Conservation (phyloP, 2,329 filamentous ascomycete species). For the Penicillium psychrosexuale region DNA sequence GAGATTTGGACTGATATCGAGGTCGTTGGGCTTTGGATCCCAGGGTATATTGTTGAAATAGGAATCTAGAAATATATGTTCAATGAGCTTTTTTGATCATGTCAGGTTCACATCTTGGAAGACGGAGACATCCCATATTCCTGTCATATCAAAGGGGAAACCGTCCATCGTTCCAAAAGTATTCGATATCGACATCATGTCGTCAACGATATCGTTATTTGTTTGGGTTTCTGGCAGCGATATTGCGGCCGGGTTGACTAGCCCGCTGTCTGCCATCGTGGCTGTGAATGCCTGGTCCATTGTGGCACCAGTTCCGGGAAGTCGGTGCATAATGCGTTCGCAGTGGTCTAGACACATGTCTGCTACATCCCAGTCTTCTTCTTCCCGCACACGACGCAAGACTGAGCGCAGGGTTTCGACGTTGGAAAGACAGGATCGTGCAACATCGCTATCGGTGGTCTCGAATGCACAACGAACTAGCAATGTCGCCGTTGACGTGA, state of each 20-base stretch:
- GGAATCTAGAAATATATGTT: slow-evolving; percentile 5
- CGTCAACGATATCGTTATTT: slow-evolving; percentile 46
- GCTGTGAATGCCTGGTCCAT: slow-evolving; percentile 19
- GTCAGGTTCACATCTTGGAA: slow-evolving; percentile 40
- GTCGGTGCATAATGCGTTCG: slow-evolving; percentile 44
- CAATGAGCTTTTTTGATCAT: slow-evolving; percentile 6
- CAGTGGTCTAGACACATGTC: slow-evolving; percentile 54
- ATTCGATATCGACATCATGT: slow-evolving; percentile 48
- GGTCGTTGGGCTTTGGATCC: slow-evolving; percentile 7
- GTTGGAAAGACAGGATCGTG: slow-evolving; percentile 46
- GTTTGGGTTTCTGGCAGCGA: slow-evolving; percentile 44
- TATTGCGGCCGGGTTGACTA: slow-evolving; percentile 40
- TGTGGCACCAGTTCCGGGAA: slow-evolving; percentile 28
- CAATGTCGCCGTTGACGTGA: slow-evolving; percentile 54
- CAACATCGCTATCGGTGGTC: slow-evolving; percentile 47
- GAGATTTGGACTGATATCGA: slow-evolving; percentile 19
- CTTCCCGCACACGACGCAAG: slow-evolving; percentile 47
- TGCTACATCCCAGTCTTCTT: slow-evolving; percentile 56
- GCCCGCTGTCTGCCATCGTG: slow-evolving; percentile 25
- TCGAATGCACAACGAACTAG: slow-evolving; percentile 53
- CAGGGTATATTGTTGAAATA: slow-evolving; percentile 22
- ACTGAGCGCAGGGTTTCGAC: slow-evolving; percentile 50
- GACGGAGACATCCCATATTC: slow-evolving; percentile 46
- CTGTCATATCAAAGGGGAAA: slow-evolving; percentile 47
- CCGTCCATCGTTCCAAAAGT: slow-evolving; percentile 47